Evolutionary conservation across 2,329 filamentous ascomycete species (phyloP), one percentile per base, ranked within the genome.

Genomic region (Aquanectria penicillioides): DNA sequence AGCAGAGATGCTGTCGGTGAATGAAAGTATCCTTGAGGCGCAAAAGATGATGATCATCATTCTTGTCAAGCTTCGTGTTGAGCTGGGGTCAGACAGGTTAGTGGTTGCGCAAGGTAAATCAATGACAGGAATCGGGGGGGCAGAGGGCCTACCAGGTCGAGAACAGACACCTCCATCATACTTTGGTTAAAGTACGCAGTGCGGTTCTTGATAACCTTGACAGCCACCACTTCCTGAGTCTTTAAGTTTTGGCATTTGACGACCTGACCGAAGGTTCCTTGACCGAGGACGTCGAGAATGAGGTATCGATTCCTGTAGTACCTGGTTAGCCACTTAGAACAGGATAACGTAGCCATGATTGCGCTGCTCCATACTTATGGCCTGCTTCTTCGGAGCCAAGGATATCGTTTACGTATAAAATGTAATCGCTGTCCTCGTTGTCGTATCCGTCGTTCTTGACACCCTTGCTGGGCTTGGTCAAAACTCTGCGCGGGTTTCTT

Each of bases 161-260:
- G 83, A 20, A 99, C 95, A 2, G 95, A 99, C 26, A 99, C 95
- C 75, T 99, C 95, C 95, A 99, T 99, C 95, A 99, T 99, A 77
- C 95, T 98, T 77, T 99, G 95, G 74, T 99, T 99, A 81, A 99
- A 99, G 77, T 99, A 99, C 31, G 95, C 95, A 2, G 95, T 99
- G 71, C 94, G 89, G 77, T 99, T 99, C 80, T 99, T 99, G 80
- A 99, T 95, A 52, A 99, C 95, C 79, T 99, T 99, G 67, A 99
- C 95, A 4, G 95, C 95, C 38, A 99, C 95, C 33, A 99, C 95
- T 78, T 99, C 95, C 75, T 97, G 94, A 1, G 95, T 98, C 80
- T 97, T 97, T 69, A 99, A 79, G 71, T 99, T 99, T 76, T 99
- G 95, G 74, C 95, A 99, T 77, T 99, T 99, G 61, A 99, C 95